A percentile compares a stretch with the other conserved stretches of the same genome.
Evolutionary conservation across 2,329 filamentous ascomycete genomes (phyloP).

Genomic region (Penicillium palitans): DNA sequence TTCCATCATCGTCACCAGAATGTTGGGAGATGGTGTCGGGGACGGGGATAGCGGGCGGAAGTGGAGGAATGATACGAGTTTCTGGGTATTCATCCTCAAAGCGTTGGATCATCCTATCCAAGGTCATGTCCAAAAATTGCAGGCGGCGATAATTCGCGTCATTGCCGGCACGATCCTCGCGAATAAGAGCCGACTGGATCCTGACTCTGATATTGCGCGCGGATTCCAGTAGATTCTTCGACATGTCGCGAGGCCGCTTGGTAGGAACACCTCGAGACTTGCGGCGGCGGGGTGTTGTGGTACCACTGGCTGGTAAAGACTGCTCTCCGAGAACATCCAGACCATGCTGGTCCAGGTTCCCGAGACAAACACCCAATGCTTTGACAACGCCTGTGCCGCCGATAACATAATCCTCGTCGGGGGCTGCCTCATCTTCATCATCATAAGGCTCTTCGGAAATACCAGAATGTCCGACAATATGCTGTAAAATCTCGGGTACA

Average conservation of each 20-base stretch:
- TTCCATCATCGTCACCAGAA: conserved; percentile 36
- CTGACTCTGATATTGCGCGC: conserved; percentile 84
- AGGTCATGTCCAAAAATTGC: conserved; percentile 81
- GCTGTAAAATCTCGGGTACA: conserved; percentile 81
- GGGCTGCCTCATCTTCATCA: conserved; percentile 67
- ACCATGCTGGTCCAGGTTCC: conserved; percentile 68
- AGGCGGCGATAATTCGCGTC: conserved; percentile 78
- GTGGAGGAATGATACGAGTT: conserved; percentile 58
- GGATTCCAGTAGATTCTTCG: conserved; percentile 80
- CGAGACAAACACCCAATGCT: conserved; percentile 84
- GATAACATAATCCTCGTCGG: conserved; percentile 93
- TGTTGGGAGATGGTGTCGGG: conserved; percentile 37
- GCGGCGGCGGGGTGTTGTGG: conserved; percentile 55
- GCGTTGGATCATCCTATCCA: conserved; percentile 87
- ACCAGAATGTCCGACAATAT: conserved; percentile 72
- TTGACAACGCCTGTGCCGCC: conserved; percentile 94
- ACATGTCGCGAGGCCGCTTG: conserved; percentile 83
- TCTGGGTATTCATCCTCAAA: conserved; percentile 98
- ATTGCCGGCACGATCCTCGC: conserved; percentile 69
- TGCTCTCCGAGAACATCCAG: conserved; percentile 35
- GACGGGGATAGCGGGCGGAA: conserved; percentile 21
- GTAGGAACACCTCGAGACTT: conserved; percentile 52
- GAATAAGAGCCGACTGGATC: conserved; percentile 78
- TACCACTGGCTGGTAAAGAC: conserved; percentile 51
- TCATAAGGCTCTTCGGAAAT: conserved; percentile 52